Conservation (phyloP, 2,329 filamentous ascomycete species). For the Rachicladosporium sp. region DNA sequence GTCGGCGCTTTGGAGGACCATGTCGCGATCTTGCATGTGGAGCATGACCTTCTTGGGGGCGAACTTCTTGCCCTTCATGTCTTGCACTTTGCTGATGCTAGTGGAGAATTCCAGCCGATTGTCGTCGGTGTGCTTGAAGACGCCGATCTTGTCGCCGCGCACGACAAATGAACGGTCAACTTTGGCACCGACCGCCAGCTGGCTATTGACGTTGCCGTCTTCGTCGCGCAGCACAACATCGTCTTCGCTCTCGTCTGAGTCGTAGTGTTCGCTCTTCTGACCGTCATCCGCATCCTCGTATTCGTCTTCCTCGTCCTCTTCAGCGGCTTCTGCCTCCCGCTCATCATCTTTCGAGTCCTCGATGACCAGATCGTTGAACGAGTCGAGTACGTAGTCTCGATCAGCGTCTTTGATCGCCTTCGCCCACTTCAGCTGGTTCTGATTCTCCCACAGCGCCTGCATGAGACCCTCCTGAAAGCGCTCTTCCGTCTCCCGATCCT, state of each 20-base stretch:
- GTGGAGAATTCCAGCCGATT: slow-evolving; percentile 93
- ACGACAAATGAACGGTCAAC: slow-evolving; percentile 96
- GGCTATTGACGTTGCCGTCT: slow-evolving; percentile 80
- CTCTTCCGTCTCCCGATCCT: slow-evolving; percentile 67
- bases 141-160: slow-evolving; percentile 92
- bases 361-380: slow-evolving; percentile 90
- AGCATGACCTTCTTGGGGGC: slow-evolving; percentile 95
- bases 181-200: slow-evolving; percentile 91
- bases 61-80: slow-evolving; percentile 74
- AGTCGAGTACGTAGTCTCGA: slow-evolving; percentile 85
- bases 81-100: slow-evolving; percentile 91
- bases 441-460: slow-evolving; percentile 90
- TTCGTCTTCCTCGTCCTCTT: slow-evolving; percentile 41
- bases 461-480: slow-evolving; percentile 87
- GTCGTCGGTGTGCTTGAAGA: slow-evolving; percentile 91
- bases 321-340: slow-evolving; percentile 40
- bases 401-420: slow-evolving; percentile 80
- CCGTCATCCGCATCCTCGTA: slow-evolving; percentile 54
- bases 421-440: slow-evolving; percentile 87
- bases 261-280: slow-evolving; percentile 60
- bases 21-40: slow-evolving; percentile 76
- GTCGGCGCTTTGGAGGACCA: slow-evolving; percentile 71
- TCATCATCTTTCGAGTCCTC: slow-evolving; percentile 55
- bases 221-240: slow-evolving; percentile 63
- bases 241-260: slow-evolving; percentile 62